Conservation (phyloP, 2,329 filamentous ascomycete genomes). For the Coniochaeta hoffmannii region DNA sequence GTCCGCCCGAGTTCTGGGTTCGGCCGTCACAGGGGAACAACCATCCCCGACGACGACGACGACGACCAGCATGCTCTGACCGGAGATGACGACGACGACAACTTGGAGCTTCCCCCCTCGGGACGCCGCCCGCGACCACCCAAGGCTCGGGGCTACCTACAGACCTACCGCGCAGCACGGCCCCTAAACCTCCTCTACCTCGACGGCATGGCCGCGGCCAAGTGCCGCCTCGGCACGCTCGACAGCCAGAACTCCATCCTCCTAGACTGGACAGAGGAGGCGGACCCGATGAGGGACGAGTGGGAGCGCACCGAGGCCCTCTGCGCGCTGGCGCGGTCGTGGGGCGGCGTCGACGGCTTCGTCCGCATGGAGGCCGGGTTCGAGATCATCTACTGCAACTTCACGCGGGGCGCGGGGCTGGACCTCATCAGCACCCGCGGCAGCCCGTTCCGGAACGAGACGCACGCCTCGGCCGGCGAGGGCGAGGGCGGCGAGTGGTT, state of each 20-base stretch:
- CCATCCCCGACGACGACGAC: too few species aligned
- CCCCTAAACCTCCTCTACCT: slow-evolving; percentile 57
- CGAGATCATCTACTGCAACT: slow-evolving; percentile 63
- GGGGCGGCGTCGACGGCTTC: slow-evolving; percentile 58
- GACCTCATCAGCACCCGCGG: slow-evolving; percentile 21
- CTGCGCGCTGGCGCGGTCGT: slow-evolving; percentile 44
- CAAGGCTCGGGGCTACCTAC: slow-evolving; percentile 47
- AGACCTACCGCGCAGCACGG: slow-evolving; percentile 55
- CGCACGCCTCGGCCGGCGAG: slow-evolving; percentile 6
- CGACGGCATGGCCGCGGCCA: slow-evolving; percentile 63
- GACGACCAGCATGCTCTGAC: neutral
- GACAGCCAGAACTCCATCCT: slow-evolving; percentile 61
- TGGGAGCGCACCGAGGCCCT: slow-evolving; percentile 42
- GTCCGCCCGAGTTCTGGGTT: too few species aligned
- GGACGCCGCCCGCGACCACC: neutral
- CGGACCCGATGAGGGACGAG: slow-evolving; percentile 27
- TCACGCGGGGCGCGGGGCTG: slow-evolving; percentile 29
- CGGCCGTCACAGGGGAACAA: too few species aligned
- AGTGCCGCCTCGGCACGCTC: slow-evolving; percentile 56
- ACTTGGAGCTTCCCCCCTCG: neutral
- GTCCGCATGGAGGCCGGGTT: slow-evolving; percentile 64
- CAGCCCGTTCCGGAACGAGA: slow-evolving; percentile 12
- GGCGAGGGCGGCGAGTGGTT: slow-evolving; percentile 8
- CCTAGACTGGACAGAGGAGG: neutral
- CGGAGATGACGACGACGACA: slow-evolving; percentile 3